Evolutionary conservation across 441 rosid species (phyloP).

Genomic region (Pelargonium fulgidum): DNA sequence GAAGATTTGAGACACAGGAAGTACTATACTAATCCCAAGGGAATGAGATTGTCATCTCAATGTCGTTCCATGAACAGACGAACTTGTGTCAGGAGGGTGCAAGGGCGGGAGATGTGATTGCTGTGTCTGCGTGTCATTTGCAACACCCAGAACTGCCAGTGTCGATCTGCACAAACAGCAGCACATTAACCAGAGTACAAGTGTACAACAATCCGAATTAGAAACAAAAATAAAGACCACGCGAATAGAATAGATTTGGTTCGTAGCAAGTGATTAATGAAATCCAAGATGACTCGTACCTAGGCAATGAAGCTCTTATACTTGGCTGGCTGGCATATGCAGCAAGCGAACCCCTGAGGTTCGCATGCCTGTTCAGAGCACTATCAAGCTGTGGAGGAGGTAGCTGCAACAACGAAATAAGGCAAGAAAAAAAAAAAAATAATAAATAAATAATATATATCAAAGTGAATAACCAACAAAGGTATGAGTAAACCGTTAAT

Average conservation of each 20-base stretch:
- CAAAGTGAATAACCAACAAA: slow-evolving; percentile 7
- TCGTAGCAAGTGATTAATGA: background rate
- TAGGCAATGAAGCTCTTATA: slow-evolving; percentile 56
- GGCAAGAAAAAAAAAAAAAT: slow-evolving; percentile 11
- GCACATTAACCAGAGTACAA: slow-evolving; percentile 9
- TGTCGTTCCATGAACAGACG: slow-evolving; percentile 53
- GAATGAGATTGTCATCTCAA: slow-evolving; percentile 25
- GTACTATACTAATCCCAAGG: slow-evolving; percentile 7
- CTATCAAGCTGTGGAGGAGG: slow-evolving; percentile 82
- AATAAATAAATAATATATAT: too few species aligned
- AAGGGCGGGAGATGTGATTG: slow-evolving; percentile 36
- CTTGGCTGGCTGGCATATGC: slow-evolving; percentile 68
- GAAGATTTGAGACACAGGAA: background rate
- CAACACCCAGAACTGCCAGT: slow-evolving; percentile 64
- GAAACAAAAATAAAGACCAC: background rate
- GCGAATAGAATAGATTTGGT: background rate
- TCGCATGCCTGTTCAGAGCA: slow-evolving; percentile 65
- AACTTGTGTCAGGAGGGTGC: slow-evolving; percentile 47
- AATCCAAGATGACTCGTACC: slow-evolving; percentile 19
- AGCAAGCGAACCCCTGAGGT: slow-evolving; percentile 62
- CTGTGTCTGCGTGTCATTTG: slow-evolving; percentile 37
- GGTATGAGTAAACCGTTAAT: background rate
- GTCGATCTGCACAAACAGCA: slow-evolving; percentile 46
- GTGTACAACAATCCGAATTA: background rate
- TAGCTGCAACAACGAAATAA: slow-evolving; percentile 47